Percentiles rank a stretch among this genome's conserved stretches.
Conservation (phyloP, 2,329 filamentous ascomycete genomes). For the Chaetomiaceae sp. region DNA sequence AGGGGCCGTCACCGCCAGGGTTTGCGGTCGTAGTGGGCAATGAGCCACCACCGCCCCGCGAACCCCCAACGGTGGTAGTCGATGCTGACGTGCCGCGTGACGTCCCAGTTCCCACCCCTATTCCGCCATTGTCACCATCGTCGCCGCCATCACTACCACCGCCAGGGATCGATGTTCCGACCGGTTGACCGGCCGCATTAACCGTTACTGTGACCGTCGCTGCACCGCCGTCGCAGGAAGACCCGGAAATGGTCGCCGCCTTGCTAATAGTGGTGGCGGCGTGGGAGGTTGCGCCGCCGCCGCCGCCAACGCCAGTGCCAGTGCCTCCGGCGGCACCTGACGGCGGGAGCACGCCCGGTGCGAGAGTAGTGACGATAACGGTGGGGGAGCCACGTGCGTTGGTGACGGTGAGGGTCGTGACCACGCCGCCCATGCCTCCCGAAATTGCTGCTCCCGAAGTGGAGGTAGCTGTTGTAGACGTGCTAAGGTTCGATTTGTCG, state of each 20-base stretch:
- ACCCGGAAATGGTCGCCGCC: constrained; percentile 13
- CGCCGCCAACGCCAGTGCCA: background rate
- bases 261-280: constrained; percentile 9
- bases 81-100: no score
- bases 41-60: background rate
- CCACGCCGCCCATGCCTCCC: background rate
- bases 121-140: background rate
- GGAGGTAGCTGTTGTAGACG: no score
- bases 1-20: background rate
- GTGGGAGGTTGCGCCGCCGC: background rate
- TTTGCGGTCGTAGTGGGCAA: no score
- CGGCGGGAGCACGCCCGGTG: no score
- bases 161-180: background rate
- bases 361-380: background rate
- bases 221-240: background rate
- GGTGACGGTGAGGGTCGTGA: background rate
- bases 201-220: constrained; percentile 16
- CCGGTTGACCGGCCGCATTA: constrained; percentile 3
- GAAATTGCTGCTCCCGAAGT: no score
- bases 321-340: background rate
- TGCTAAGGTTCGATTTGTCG: no score
- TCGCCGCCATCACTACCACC: background rate
- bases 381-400: background rate
- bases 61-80: no score
- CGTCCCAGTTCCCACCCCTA: background rate